Evolutionary conservation across 148 eudicot species (phyloP).

Genomic region (Rhododendron molle): DNA sequence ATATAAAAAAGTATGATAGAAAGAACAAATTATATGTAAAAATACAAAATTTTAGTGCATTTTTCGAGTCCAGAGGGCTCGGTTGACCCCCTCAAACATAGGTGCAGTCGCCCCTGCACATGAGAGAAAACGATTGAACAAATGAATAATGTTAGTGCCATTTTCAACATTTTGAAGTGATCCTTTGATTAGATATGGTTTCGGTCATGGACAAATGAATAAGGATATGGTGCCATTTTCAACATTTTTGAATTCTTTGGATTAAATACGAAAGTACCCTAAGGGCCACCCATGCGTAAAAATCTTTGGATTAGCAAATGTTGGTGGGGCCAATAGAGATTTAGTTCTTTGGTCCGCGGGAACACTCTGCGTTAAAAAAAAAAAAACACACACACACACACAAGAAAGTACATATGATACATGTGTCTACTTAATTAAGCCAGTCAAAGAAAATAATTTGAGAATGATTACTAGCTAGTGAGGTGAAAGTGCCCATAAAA

Average conservation of each 20-base stretch:
- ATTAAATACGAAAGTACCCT: not conserved
- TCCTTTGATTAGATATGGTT: not conserved
- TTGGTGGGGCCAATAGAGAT: too few relatives aligned
- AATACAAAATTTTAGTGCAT: too few relatives aligned
- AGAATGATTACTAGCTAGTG: not conserved
- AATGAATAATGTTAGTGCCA: not conserved
- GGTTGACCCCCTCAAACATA: too few relatives aligned
- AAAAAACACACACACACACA: too few relatives aligned
- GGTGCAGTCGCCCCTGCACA: too few relatives aligned
- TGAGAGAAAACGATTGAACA: not conserved
- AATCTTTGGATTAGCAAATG: too few relatives aligned
- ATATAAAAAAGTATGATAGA: too few relatives aligned
- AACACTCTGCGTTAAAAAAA: too few relatives aligned
- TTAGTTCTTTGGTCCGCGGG: rapidly evolving
- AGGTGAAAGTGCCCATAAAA: not conserved
- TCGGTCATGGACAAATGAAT: not conserved
- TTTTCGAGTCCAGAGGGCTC: too few relatives aligned
- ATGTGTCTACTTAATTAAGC: not conserved
- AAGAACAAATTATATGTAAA: too few relatives aligned
- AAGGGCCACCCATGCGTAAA: too few relatives aligned
- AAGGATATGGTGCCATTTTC: not conserved
- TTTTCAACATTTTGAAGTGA: too few relatives aligned
- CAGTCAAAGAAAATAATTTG: not conserved
- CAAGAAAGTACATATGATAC: not conserved
- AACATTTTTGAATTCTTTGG: not conserved